Evolutionary conservation across 768 basidiomycete genomes (phyloP).

Genomic region (Amanita jacksonii): DNA sequence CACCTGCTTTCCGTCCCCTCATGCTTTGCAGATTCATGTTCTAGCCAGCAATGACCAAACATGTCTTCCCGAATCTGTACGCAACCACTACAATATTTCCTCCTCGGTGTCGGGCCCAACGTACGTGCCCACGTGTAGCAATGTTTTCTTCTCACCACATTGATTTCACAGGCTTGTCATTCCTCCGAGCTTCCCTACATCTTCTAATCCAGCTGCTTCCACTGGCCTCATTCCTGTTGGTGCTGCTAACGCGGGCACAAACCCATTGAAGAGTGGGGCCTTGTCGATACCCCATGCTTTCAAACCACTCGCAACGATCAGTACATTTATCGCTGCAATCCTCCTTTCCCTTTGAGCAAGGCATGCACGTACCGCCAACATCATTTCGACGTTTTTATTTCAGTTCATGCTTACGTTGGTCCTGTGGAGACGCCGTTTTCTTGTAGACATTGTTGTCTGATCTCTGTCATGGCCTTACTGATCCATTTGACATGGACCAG

Average conservation of each 20-base stretch:
- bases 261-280: conserved; percentile 26
- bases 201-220: neutral
- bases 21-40: conserved; percentile 28
- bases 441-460: conserved; percentile 1
- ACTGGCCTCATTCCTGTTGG: conserved; percentile 25
- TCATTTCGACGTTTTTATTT: too few species aligned
- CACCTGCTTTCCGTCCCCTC: conserved; percentile 4
- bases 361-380: too few species aligned
- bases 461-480: neutral
- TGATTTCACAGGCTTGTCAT: conserved; percentile 3
- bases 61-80: conserved; percentile 19
- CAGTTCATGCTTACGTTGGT: too few species aligned
- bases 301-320: conserved; percentile 31
- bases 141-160: conserved; percentile 7
- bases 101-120: conserved; percentile 14
- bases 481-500: conserved; percentile 2
- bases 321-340: conserved; percentile 28
- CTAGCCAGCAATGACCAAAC: conserved; percentile 26
- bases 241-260: conserved; percentile 35
- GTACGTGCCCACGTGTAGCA: neutral
- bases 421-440: neutral
- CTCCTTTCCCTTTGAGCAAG: conserved; percentile 27
- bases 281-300: conserved; percentile 27
- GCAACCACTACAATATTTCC: conserved; percentile 5
- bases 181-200: neutral